phyloP scores from a whole-genome alignment of 1,139 yeast species.

The Yamadazyma atlantica region DNA sequence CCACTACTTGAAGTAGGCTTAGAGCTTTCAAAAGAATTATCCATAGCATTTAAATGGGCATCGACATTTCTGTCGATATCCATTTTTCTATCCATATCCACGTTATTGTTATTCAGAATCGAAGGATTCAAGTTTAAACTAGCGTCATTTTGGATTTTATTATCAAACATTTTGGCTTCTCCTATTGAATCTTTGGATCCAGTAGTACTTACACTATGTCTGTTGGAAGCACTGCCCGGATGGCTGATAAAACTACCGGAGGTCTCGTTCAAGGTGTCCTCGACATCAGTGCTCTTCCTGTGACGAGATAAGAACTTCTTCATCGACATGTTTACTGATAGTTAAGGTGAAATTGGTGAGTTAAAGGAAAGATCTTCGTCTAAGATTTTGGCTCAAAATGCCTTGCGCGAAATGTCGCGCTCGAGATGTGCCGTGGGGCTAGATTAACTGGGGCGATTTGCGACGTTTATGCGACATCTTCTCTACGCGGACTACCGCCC shows the following conservation, averaged over 20 bases:
- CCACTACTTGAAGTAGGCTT: slow-evolving; percentile 1
- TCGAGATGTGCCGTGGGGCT: no score
- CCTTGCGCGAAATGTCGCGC: slow-evolving; percentile 9
- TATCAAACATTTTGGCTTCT: slow-evolving; percentile 32
- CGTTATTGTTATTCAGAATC: slow-evolving; percentile 22
- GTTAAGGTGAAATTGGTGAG: not conserved
- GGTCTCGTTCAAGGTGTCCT: slow-evolving; percentile 3
- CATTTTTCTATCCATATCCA: not conserved
- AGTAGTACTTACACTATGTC: slow-evolving; percentile 25
- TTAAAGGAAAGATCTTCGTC: not conserved
- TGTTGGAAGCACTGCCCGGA: slow-evolving; percentile 12
- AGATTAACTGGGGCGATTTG: no score
- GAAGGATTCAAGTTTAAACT: slow-evolving; percentile 40
- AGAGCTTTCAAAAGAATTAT: slow-evolving; percentile 8
- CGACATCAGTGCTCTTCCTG: slow-evolving; percentile 12
- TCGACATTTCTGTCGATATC: not conserved
- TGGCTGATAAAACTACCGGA: not conserved
- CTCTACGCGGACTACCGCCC: no score
- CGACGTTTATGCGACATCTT: no score
- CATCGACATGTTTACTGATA: slow-evolving; percentile 17
- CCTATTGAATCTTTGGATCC: slow-evolving; percentile 36
- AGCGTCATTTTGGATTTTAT: slow-evolving; percentile 28
- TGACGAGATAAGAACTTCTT: slow-evolving; percentile 21
- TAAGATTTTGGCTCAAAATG: slow-evolving; percentile 8
- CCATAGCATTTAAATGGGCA: not conserved